A percentile compares a stretch with the other conserved stretches of the same genome.
phyloP scores from a whole-genome alignment of 345 rosid genomes.

The Arabidopsis arenosa region DNA sequence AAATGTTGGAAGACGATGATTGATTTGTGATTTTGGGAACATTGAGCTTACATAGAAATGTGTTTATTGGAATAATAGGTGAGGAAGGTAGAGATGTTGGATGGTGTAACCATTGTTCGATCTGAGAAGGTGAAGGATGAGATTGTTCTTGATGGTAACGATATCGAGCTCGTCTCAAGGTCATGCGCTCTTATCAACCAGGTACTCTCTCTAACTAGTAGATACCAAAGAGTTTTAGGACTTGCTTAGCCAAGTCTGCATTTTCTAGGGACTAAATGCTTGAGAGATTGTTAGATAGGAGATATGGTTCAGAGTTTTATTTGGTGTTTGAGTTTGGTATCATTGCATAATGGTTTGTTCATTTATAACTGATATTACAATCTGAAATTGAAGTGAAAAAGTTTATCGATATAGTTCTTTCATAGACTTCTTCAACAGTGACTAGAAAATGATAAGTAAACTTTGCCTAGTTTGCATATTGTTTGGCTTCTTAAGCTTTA shows the following conservation, averaged over 20 bases:
- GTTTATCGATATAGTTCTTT: conserved; percentile 25
- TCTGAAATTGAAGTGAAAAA: not conserved
- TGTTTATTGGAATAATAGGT: conserved; percentile 44
- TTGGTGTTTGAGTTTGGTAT: not conserved
- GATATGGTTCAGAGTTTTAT: not conserved
- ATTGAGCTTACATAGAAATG: not conserved
- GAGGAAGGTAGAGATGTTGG: conserved; percentile 67
- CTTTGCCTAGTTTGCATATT: not conserved
- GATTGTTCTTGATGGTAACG: conserved; percentile 63
- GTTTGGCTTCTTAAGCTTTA: not conserved
- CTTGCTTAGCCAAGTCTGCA: conserved; percentile 14
- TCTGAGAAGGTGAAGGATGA: conserved; percentile 77
- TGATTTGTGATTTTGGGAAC: not conserved
- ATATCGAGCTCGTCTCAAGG: conserved; percentile 65
- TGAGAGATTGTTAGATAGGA: not conserved
- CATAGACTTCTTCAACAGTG: not conserved
- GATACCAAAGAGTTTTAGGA: too few species aligned
- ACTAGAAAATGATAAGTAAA: not conserved
- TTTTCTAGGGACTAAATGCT: not conserved
- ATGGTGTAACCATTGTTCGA: conserved; percentile 59
- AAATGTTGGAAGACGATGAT: conserved; percentile 3
- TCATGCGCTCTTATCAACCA: conserved; percentile 70
- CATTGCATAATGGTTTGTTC: not conserved
- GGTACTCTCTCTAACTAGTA: conserved; percentile 34
- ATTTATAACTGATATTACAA: too few species aligned